Percentiles rank a stretch among this genome's conserved stretches.
phyloP scores from a whole-genome alignment of 2,329 filamentous ascomycete species.

The Coniochaeta sp. region DNA sequence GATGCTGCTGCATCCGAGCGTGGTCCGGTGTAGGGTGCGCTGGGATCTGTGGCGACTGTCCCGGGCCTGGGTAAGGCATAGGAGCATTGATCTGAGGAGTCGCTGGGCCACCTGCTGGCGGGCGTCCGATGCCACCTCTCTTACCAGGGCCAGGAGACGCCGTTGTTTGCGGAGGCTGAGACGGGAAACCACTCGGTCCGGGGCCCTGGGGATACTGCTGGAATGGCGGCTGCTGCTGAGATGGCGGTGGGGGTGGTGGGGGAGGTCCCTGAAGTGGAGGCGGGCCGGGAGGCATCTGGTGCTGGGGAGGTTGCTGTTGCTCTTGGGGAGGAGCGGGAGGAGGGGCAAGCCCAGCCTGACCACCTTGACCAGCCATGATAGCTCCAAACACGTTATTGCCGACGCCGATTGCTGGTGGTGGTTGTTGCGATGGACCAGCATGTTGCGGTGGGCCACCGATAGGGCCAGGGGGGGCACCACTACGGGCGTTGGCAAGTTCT shows the following conservation, averaged over 20 bases:
- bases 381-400: slow-evolving; percentile 90
- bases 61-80: slow-evolving; percentile 75
- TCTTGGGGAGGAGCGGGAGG: slow-evolving; percentile 62
- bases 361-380: slow-evolving; percentile 84
- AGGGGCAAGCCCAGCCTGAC: slow-evolving; percentile 76
- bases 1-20: slow-evolving; percentile 35
- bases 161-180: slow-evolving; percentile 75
- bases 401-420: slow-evolving; percentile 79
- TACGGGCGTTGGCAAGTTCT: slow-evolving; percentile 73
- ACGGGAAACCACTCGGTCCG: slow-evolving; percentile 63
- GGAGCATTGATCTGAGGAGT: slow-evolving; percentile 89
- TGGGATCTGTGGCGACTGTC: slow-evolving; percentile 73
- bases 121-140: slow-evolving; percentile 59
- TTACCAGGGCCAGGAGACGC: slow-evolving; percentile 81
- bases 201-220: slow-evolving; percentile 55
- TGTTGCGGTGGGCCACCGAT: slow-evolving; percentile 68
- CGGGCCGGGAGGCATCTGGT: slow-evolving; percentile 69
- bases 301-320: slow-evolving; percentile 36
- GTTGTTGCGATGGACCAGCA: slow-evolving; percentile 71
- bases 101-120: slow-evolving; percentile 61
- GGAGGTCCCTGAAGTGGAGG: slow-evolving; percentile 54
- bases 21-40: slow-evolving; percentile 75
- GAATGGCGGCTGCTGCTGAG: slow-evolving; percentile 63
- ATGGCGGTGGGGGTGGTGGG: slow-evolving; percentile 49
- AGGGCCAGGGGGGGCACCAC: slow-evolving; percentile 45